Evolutionary conservation across 1,284 basidiomycete species (phyloP).

Genomic region (Taiwanofungus camphoratus): DNA sequence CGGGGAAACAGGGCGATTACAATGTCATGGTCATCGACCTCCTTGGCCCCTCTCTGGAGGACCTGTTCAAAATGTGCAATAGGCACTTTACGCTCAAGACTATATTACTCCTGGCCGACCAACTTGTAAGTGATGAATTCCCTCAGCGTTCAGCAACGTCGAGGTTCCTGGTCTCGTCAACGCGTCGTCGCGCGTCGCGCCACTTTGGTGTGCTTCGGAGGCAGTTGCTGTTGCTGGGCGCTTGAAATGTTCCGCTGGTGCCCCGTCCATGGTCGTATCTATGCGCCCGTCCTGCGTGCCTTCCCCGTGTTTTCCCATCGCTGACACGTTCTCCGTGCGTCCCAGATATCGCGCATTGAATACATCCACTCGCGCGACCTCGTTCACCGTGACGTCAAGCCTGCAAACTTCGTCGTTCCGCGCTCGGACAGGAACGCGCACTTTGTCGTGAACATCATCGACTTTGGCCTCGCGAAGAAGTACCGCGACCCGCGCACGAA

Average conservation of each 20-base stretch:
- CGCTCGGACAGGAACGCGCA: conserved; percentile 43
- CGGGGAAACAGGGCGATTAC: conserved; percentile 91
- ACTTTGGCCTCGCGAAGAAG: conserved; percentile 96
- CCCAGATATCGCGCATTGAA: conserved; percentile 68
- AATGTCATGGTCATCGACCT: conserved; percentile 97
- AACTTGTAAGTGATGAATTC: conserved; percentile 65
- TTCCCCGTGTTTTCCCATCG: conserved; percentile 2
- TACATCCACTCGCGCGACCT: conserved; percentile 71
- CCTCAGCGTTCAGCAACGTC: not conserved
- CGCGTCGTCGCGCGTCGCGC: not conserved
- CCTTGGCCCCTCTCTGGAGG: conserved; percentile 88
- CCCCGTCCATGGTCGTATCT: no score
- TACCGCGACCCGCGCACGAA: conserved; percentile 86
- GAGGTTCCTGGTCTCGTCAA: not conserved
- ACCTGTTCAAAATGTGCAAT: conserved; percentile 95
- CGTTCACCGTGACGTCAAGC: conserved; percentile 94
- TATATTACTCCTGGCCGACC: conserved; percentile 86
- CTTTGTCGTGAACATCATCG: conserved; percentile 81
- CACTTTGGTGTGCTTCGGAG: no score
- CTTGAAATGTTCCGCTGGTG: no score
- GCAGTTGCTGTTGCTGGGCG: no score
- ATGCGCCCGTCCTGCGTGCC: not conserved
- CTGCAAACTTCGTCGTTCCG: conserved; percentile 90
- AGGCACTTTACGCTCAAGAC: conserved; percentile 91
- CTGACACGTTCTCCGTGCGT: conserved; percentile 11